Evolutionary conservation across 2,329 filamentous ascomycete genomes (phyloP).

Genomic region (Stachybotrys chartarum): DNA sequence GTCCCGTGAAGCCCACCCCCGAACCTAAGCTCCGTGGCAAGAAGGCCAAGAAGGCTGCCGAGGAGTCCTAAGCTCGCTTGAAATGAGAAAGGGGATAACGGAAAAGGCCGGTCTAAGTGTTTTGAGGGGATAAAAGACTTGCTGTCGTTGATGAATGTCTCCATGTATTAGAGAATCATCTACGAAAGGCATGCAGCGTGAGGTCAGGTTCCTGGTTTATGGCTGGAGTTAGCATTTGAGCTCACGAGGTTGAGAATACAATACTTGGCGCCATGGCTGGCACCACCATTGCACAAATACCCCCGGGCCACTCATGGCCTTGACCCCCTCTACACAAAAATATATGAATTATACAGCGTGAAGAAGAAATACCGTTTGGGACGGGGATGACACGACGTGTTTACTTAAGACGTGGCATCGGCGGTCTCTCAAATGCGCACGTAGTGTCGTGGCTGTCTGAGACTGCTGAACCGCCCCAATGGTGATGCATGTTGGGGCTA

Average conservation of each 20-base stretch:
- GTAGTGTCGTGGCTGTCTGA: too few relatives aligned
- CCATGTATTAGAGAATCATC: neutral
- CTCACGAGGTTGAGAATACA: constrained; percentile 3
- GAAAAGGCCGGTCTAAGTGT: neutral
- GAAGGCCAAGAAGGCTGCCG: constrained; percentile 68
- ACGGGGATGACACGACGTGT: too few relatives aligned
- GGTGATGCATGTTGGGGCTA: too few relatives aligned
- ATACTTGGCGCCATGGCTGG: neutral
- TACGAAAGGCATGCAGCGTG: constrained; percentile 3
- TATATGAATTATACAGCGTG: neutral
- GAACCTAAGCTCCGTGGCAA: constrained; percentile 71
- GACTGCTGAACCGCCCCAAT: too few relatives aligned
- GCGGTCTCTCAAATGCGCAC: too few relatives aligned
- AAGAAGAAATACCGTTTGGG: too few relatives aligned
- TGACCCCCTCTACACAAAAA: neutral
- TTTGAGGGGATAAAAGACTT: neutral
- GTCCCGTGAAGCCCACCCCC: constrained; percentile 66
- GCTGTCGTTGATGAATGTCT: neutral
- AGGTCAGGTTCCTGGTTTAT: constrained; percentile 7
- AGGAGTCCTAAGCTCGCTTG: constrained; percentile 20
- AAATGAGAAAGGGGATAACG: neutral
- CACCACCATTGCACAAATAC: neutral
- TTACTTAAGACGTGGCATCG: too few relatives aligned
- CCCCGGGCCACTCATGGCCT: neutral
- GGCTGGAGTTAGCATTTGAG: constrained; percentile 12